These are phyloP conservation scores for Ceratocystis lukuohia DNA, from an alignment of 2,329 filamentous ascomycete genomes.

Conservation along the genomic window DNA sequence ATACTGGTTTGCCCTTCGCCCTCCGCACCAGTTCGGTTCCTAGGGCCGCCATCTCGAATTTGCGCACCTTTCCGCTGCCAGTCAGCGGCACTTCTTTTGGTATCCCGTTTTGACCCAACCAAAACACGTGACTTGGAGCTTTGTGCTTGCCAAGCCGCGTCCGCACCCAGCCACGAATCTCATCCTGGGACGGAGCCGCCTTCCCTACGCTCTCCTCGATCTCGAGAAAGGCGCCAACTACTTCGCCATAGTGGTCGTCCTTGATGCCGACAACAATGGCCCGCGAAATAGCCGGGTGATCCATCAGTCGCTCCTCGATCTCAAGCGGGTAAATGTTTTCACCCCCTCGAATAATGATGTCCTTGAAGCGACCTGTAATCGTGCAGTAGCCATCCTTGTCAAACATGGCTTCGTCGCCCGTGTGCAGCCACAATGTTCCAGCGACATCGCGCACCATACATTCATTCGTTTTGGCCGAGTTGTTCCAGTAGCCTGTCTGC, in stretches of 20 bases:
- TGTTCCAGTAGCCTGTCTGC: conserved; percentile 54
- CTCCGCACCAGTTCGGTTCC: conserved; percentile 42
- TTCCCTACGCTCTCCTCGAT: conserved; percentile 25
- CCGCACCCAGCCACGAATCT: conserved; percentile 50
- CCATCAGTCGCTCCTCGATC: conserved; percentile 58
- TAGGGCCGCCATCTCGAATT: conserved; percentile 47
- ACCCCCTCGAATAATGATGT: conserved; percentile 64
- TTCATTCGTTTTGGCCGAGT: conserved; percentile 58
- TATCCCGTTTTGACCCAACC: conserved; percentile 51
- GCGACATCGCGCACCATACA: conserved; percentile 40
- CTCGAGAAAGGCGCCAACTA: conserved; percentile 52
- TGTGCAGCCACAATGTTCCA: conserved; percentile 48
- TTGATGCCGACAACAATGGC: conserved; percentile 59
- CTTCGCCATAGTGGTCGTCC: conserved; percentile 59
- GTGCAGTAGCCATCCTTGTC: conserved; percentile 56
- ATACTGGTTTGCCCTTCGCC: conserved; percentile 29
- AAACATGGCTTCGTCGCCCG: conserved; percentile 56
- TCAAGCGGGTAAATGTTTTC: conserved; percentile 64
- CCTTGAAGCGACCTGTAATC: conserved; percentile 66
- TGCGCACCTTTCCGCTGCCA: conserved; percentile 59
- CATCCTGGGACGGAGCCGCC: conserved; percentile 34
- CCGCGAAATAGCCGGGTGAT: conserved; percentile 47
- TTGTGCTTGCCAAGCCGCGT: conserved; percentile 51
- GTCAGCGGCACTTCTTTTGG: conserved; percentile 47
- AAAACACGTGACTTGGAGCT: conserved; percentile 61